phyloP scores from a whole-genome alignment of 2,329 filamentous ascomycete species.

The Fusarium secorum region DNA sequence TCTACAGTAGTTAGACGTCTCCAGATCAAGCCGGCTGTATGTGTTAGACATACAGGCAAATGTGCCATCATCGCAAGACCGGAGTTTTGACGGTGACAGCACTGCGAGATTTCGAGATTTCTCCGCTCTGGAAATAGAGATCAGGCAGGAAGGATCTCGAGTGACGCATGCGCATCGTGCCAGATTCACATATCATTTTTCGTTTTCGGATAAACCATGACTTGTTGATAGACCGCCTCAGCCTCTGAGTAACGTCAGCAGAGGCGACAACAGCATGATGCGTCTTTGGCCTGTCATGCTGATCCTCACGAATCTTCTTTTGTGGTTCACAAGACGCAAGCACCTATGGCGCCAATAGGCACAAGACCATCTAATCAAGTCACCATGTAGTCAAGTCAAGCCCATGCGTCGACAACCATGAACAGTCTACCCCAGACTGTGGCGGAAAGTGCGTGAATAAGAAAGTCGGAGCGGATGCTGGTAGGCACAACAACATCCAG shows the following conservation, averaged over 20 bases:
- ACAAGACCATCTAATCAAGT: neutral
- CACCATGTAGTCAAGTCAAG: neutral
- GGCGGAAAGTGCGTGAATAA: slow-evolving; percentile 13
- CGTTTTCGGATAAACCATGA: slow-evolving; percentile 24
- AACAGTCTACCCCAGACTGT: slow-evolving; percentile 31
- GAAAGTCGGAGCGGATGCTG: slow-evolving; percentile 8
- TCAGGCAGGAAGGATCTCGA: slow-evolving; percentile 3
- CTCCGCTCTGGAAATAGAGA: slow-evolving; percentile 17
- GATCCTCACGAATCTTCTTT: neutral
- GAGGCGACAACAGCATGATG: neutral
- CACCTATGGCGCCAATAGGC: neutral
- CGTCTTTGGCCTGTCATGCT: neutral
- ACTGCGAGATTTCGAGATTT: neutral
- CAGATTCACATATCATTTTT: slow-evolving; percentile 11
- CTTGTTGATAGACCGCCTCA: slow-evolving; percentile 11
- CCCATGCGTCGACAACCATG: slow-evolving; percentile 11
- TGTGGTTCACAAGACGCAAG: neutral
- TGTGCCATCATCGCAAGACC: neutral
- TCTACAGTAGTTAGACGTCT: neutral
- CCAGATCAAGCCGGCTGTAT: neutral
- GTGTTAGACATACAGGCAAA: slow-evolving; percentile 13
- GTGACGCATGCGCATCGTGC: slow-evolving; percentile 23
- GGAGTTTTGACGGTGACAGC: neutral
- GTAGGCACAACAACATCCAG: slow-evolving; percentile 7
- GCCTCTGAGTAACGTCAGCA: slow-evolving; percentile 24